These are phyloP conservation scores for Trichoderma sp. DNA, from an alignment of 2,329 filamentous ascomycete species.

Conservation along the genomic window DNA sequence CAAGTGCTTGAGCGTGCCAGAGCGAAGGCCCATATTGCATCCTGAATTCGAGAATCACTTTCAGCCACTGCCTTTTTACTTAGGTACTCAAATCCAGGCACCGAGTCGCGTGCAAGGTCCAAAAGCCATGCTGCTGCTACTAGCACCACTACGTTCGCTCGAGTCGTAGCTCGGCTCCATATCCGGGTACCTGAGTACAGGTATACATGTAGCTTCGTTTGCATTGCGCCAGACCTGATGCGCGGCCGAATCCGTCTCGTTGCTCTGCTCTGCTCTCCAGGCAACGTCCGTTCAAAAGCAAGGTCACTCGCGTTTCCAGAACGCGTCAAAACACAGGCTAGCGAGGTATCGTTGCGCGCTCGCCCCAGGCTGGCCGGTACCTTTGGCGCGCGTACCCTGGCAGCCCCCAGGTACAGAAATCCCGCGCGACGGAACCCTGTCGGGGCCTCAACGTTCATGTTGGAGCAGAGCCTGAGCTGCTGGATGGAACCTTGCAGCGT, in stretches of 20 bases:
- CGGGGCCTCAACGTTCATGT: background rate
- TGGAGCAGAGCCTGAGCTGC: background rate
- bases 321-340: conserved; percentile 2
- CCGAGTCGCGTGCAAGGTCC: conserved; percentile 22
- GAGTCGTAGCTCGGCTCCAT: conserved; percentile 6
- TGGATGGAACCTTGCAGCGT: conserved; percentile 17
- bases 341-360: conserved; percentile 2
- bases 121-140: too few relatives aligned
- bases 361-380: background rate
- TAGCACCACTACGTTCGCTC: too few relatives aligned
- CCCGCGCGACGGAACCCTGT: conserved; percentile 5
- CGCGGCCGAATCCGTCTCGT: conserved; percentile 14
- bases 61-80: background rate
- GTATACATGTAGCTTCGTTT: conserved; percentile 10
- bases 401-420: conserved; percentile 3
- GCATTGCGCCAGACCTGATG: conserved; percentile 13
- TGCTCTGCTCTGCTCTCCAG: background rate
- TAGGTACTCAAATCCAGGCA: background rate
- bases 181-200: too few relatives aligned
- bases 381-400: background rate
- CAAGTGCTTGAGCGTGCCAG: too few relatives aligned
- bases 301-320: conserved; percentile 17
- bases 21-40: too few relatives aligned
- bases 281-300: too few relatives aligned
- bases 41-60: too few relatives aligned